Conservation (phyloP, 192 early-diverging fungal species). For the Rhizophlyctis rosea region DNA sequence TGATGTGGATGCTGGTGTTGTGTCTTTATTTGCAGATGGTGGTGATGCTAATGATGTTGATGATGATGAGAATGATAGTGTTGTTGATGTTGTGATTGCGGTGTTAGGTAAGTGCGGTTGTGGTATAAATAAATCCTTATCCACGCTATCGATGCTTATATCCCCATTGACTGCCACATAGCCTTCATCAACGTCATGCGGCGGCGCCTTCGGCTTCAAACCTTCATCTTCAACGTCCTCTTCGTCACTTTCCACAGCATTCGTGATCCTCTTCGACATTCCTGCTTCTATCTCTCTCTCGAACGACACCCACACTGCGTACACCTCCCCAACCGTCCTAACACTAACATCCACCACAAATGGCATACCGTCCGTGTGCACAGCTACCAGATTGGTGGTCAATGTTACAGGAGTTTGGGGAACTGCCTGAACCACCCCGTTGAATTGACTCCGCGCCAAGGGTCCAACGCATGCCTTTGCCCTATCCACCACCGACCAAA, state of each 20-base stretch:
- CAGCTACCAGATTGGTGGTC: constrained; percentile 45
- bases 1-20: constrained; percentile 1
- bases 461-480: not conserved
- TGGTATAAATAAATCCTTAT: too few species aligned
- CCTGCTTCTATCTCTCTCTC: too few species aligned
- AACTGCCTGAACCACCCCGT: too few species aligned
- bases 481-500: constrained; percentile 25
- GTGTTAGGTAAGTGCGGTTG: too few species aligned
- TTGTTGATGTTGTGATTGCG: not conserved
- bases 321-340: constrained; percentile 49
- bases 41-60: not conserved
- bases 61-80: not conserved
- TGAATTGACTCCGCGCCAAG: too few species aligned
- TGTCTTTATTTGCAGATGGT: constrained; percentile 17
- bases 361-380: constrained; percentile 59
- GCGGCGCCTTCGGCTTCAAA: too few species aligned
- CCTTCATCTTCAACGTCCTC: too few species aligned
- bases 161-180: too few species aligned
- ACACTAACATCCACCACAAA: constrained; percentile 62
- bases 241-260: too few species aligned
- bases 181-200: too few species aligned
- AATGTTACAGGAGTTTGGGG: not conserved
- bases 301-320: constrained; percentile 64
- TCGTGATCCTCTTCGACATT: too few species aligned
- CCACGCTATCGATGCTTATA: too few species aligned